Base-by-base conservation (phyloP, 257 asterid genomes). In the Solanum rostratum region DNA sequence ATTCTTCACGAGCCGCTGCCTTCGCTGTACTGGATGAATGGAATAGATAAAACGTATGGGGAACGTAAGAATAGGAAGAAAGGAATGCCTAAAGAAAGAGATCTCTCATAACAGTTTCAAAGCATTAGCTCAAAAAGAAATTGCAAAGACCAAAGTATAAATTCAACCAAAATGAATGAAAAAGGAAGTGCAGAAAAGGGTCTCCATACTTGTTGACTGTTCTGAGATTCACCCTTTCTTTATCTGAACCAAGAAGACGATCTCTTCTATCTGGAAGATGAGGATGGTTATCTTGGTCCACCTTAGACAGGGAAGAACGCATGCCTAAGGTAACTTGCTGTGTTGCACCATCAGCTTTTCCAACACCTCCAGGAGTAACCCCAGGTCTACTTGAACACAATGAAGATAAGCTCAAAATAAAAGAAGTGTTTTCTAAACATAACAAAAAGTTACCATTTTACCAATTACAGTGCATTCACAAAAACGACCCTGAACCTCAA, bases 191-290 rank as follows among this genome's bases (percentile, higher is more conserved):
- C 39, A 43, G 49, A 46, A 79, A 22, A 79, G 60, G 49, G 22
- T 29, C 84, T 60, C 59, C 94, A 20, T 93, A 95, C 98, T 91
- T 94, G 93, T 91, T 93, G 55, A 90, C 88, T 84, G 93, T 90
- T 90, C 92, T 93, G 88, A 91, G 89, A 86, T 91, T 92, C 89
- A 86, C 91, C 90, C 92, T 90, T 83, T 92, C 97, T 87, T 94
- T 94, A 84, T 93, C 97, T 88, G 85, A 89, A 84, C 90, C 94
- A 88, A 85, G 84, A 83, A 94, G 62, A 45, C 93, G 97, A 66
- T 95, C 97, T 89, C 93, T 93, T 88, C 93, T 89, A 85, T 92
- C 97, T 80, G 89, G 93, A 88, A 91, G 94, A 88, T 90, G 89
- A 71, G 91, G 86, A 88, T 92, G 90, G 82, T 85, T 92, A 76